Percentiles rank a stretch among this genome's conserved stretches.
phyloP scores from a whole-genome alignment of 768 basidiomycete genomes.

The Leucogyrophana mollusca region DNA sequence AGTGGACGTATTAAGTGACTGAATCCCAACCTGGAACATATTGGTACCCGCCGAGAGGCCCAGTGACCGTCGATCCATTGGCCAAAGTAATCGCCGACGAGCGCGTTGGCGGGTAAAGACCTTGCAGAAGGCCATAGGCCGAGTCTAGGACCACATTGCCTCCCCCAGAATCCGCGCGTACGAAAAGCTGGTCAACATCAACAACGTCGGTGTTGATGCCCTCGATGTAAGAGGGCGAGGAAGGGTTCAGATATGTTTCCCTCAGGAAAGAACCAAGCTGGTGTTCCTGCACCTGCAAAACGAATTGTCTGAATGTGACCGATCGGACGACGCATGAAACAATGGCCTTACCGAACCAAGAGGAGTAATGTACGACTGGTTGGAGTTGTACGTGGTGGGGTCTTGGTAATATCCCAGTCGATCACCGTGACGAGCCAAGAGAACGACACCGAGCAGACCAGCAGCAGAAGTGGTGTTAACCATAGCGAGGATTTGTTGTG shows the following conservation, averaged over 20 bases:
- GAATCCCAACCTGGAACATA: conserved; percentile 77
- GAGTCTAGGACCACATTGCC: conserved; percentile 83
- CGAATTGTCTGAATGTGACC: not conserved
- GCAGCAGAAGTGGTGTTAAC: conserved; percentile 19
- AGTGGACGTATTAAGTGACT: not conserved
- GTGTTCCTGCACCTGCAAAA: conserved; percentile 60
- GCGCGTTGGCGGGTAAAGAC: conserved; percentile 75
- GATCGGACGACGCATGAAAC: not conserved
- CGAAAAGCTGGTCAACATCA: conserved; percentile 65
- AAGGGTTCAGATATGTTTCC: conserved; percentile 58
- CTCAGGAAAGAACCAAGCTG: conserved; percentile 60
- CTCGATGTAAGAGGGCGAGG: conserved; percentile 64
- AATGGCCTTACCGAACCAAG: conserved; percentile 61
- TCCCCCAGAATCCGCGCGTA: conserved; percentile 78
- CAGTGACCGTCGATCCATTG: conserved; percentile 64
- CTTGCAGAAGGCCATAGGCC: conserved; percentile 79
- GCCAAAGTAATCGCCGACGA: conserved; percentile 69
- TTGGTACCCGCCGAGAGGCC: conserved; percentile 83
- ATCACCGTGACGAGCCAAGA: conserved; percentile 78
- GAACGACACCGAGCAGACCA: conserved; percentile 64
- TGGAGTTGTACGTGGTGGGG: conserved; percentile 65
- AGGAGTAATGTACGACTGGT: conserved; percentile 66
- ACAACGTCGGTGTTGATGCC: conserved; percentile 66
- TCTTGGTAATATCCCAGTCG: conserved; percentile 68
- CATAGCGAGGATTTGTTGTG: conserved; percentile 11